Base-by-base conservation (phyloP, 2,329 filamentous ascomycete genomes). In the Escovopsis weberi region DNA sequence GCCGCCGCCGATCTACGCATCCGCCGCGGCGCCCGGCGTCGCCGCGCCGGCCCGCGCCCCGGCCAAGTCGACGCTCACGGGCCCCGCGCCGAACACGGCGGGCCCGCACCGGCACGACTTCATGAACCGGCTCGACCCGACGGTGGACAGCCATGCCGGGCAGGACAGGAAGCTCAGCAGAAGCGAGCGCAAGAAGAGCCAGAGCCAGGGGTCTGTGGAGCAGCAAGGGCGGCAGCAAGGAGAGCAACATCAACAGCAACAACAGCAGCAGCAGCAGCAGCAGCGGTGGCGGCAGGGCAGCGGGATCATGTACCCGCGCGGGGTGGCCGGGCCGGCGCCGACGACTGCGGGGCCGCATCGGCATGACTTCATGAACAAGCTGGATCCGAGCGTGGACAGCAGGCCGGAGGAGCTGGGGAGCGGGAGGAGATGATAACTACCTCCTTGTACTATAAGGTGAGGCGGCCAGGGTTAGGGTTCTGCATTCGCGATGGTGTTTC, bases 321-420 rank as follows among this genome's bases (percentile, higher is more conserved):
- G 42, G 6, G 41, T 41, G 4, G 40, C 26, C 6, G 47, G 47
- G 4, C 45, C 47, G 10, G 47, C 47, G 2, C 43, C 43, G 2
- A 45, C 43, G n/a, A 48, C 47, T 7, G 45, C 43, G 12, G 47
- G 47, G 23, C 47, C 47, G 8, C 47, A 48, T 34, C 40, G 39
- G 26, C 42, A 45, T 28, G 45, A 47, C 28, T 40, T 45, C 6
- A 10, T 48, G 45, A 48, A 48, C 30, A 48, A 47, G 28, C 26
- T 47, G 26, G 47, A 48, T 36, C 47, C 45, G 2, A 38, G 5
- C 8, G 45, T 48, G 32, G 33, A 47, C 7, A 48, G 47, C 30
- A 42, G 30, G 35, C 23, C 15, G 3, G 34, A 23, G 23, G 23
- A 23, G 23, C 23, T 23, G 23, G 23, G 23, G 23, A 23, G 23